Base-by-base conservation (phyloP, 2,329 filamentous ascomycete genomes). In the Hypoxylon sp. region DNA sequence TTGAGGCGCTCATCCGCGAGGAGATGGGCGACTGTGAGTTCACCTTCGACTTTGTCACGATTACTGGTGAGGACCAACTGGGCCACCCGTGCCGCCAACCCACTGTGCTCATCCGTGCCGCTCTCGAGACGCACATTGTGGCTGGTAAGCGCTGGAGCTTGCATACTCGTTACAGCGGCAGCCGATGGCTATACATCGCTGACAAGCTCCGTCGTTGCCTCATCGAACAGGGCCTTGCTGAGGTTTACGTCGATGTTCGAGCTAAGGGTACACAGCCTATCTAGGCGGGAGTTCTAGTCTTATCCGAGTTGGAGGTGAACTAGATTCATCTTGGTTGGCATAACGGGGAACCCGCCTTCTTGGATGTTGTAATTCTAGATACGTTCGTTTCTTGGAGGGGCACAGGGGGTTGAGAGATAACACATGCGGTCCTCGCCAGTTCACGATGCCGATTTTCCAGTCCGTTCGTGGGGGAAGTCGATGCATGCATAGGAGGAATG, bases 111-210 rank as follows among this genome's bases (percentile, higher is more conserved):
- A 29, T 63, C 14, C 26, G 37, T 10, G 46, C 60, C 1, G 17
- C 31, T 1, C 24, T 19, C 8, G 19, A 52, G 35, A 26, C 53
- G 5, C 57, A 57, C 60, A n/a, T 52, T 8, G 60, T 52, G 3
- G 0, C 5, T 19, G 46, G 33, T 8, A 19, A 17, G 13, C 53
- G 11, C 17, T 63, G 60, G 60, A 37, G 14, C 13, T 9, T 26
- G 19, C 2, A 17, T 10, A 46, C 53, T 14, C 3, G 11, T 14
- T 63, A 63, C 53, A 3, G 5, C 5, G 60, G 60, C 5, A 63
- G 60, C 19, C 39, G 54, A 10, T 63, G 60, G 60, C 29, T 63
- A 2, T 63, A 63, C 53, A 35, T 52, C 35, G 46, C 17, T 2
- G 60, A 63, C 37, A 39, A 52, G 9, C 5, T 63, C 17, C 60